Conservation (phyloP, 169 alveolate genomes). For the Plasmodium berghei region DNA sequence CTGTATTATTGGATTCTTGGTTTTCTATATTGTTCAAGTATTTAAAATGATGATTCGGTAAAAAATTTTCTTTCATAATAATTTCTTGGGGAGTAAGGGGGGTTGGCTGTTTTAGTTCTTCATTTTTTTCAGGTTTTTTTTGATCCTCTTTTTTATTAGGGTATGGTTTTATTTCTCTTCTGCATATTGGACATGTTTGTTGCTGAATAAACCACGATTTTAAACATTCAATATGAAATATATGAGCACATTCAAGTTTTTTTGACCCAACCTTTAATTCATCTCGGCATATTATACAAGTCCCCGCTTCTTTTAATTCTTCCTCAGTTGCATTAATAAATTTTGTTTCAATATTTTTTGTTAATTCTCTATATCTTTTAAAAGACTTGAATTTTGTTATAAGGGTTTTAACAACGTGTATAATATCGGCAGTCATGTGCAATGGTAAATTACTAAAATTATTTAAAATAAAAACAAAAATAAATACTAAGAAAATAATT, state of each 20-base stretch:
- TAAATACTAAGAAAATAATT: conserved; percentile 70
- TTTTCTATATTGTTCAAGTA: conserved; percentile 12
- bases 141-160: neutral
- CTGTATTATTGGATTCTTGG: neutral
- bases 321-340: conserved; percentile 88
- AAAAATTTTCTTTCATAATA: conserved; percentile 29
- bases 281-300: conserved; percentile 92
- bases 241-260: conserved; percentile 90
- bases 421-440: conserved; percentile 90
- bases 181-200: conserved; percentile 88
- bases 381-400: conserved; percentile 73
- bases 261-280: conserved; percentile 84
- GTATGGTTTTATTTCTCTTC: conserved; percentile 77
- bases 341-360: conserved; percentile 75
- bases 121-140: conserved; percentile 7
- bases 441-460: conserved; percentile 90
- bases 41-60: conserved; percentile 5
- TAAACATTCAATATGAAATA: conserved; percentile 87
- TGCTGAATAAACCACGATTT: conserved; percentile 91
- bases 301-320: conserved; percentile 86
- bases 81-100: conserved; percentile 46
- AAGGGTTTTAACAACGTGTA: conserved; percentile 84
- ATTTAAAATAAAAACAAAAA: conserved; percentile 84
- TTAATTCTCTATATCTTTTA: conserved; percentile 78
- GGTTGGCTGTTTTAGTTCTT: conserved; percentile 12